Percentiles rank a stretch among this genome's conserved stretches.
These are phyloP conservation scores for Carpinus viminea DNA, from an alignment of 306 rosid species.

Conservation along the genomic window DNA sequence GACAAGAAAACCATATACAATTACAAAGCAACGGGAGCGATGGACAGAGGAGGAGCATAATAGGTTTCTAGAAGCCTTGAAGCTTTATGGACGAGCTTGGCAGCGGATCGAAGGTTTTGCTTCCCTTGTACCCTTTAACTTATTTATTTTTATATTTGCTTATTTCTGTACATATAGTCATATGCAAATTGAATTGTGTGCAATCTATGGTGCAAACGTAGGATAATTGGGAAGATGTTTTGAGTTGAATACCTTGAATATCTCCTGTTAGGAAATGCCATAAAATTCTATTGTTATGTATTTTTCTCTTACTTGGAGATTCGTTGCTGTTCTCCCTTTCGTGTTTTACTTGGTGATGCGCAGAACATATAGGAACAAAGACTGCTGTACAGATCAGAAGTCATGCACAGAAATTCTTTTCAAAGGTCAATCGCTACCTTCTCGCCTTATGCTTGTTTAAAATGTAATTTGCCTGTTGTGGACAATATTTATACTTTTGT, in stretches of 20 bases:
- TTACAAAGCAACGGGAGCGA: constrained; percentile 97
- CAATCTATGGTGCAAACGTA: neutral
- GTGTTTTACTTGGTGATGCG: constrained; percentile 36
- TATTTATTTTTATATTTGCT: constrained; percentile 5
- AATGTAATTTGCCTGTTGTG: constrained; percentile 20
- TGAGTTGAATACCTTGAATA: constrained; percentile 15
- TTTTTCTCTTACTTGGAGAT: constrained; percentile 30
- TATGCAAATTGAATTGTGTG: neutral
- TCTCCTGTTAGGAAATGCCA: constrained; percentile 22
- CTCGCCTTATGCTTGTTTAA: constrained; percentile 33
- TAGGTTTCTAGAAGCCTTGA: constrained; percentile 88
- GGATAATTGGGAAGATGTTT: neutral
- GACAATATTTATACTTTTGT: constrained; percentile 15
- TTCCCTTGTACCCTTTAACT: neutral
- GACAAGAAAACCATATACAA: constrained; percentile 93
- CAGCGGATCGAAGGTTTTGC: constrained; percentile 91
- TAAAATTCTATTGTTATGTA: constrained; percentile 23
- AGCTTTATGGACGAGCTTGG: constrained; percentile 98
- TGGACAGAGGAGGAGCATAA: constrained; percentile 99
- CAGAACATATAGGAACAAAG: constrained; percentile 99
- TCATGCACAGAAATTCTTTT: constrained; percentile 99
- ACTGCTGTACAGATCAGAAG: constrained; percentile 99
- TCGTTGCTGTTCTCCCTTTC: constrained; percentile 17
- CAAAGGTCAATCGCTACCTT: constrained; percentile 81
- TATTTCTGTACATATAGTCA: constrained; percentile 13